These are phyloP conservation scores for Lipomyces mesembrius DNA, from an alignment of 805 yeast species.

Conservation along the genomic window DNA sequence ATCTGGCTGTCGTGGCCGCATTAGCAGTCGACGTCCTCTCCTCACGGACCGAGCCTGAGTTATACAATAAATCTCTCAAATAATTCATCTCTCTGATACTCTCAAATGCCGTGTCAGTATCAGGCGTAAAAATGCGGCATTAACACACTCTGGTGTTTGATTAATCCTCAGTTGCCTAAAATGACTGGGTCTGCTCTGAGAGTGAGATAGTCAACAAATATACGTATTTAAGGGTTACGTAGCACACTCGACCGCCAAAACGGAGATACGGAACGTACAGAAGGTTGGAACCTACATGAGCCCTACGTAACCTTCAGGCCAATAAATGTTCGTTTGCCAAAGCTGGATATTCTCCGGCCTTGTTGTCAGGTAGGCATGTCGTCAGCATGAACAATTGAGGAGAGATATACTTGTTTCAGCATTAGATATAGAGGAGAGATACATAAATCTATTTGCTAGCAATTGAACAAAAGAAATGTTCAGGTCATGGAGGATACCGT, in stretches of 20 bases:
- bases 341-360: not conserved
- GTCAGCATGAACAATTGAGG: not conserved
- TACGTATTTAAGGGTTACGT: not conserved
- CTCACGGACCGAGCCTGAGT: not conserved
- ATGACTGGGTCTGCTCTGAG: not conserved
- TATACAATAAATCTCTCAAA: conserved; percentile 1
- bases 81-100: not conserved
- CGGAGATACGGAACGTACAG: too few relatives aligned
- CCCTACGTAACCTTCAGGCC: too few relatives aligned
- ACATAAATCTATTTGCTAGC: too few relatives aligned
- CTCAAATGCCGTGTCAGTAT: not conserved
- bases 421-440: not conserved
- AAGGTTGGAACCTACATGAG: too few relatives aligned
- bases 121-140: not conserved
- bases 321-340: too few relatives aligned
- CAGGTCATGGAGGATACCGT: not conserved
- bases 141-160: not conserved
- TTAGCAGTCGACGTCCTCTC: not conserved
- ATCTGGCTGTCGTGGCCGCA: not conserved
- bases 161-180: not conserved
- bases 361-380: not conserved
- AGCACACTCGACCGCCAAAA: not conserved
- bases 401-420: not conserved
- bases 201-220: not conserved
- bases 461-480: not conserved